Percentiles rank a stretch among this genome's conserved stretches.
Conservation (phyloP, 2,329 filamentous ascomycete genomes). For the Aaosphaeria arxii region DNA sequence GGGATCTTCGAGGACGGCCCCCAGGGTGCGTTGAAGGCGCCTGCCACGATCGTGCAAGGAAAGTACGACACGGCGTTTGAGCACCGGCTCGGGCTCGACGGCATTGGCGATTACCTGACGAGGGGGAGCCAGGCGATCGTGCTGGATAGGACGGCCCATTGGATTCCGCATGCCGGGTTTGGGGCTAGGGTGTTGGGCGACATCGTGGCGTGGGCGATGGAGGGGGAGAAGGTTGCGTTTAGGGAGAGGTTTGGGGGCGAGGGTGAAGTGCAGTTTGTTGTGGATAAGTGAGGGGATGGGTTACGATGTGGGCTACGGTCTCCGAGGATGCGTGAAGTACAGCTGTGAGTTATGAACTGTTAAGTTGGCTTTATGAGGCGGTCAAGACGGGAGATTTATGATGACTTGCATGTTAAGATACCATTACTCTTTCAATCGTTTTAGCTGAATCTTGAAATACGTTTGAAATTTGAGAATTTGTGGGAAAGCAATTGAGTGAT, state of each 20-base stretch:
- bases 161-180: conserved; percentile 47
- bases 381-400: no score
- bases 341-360: no score
- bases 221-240: conserved; percentile 12
- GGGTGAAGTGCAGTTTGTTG: background rate
- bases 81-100: conserved; percentile 48
- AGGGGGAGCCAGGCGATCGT: conserved; percentile 50
- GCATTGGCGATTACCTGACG: conserved; percentile 51
- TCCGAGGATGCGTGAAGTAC: no score
- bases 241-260: background rate
- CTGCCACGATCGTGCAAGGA: conserved; percentile 54
- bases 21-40: conserved; percentile 48
- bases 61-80: conserved; percentile 52
- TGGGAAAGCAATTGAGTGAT: no score
- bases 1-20: conserved; percentile 46
- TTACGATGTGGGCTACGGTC: background rate
- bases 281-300: background rate
- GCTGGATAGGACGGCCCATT: conserved; percentile 52
- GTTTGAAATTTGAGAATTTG: no score
- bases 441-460: no score
- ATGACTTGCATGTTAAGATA: no score
- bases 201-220: conserved; percentile 30
- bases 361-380: no score
- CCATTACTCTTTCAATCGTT: no score
- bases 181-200: conserved; percentile 43